Percentiles rank a stretch among this genome's conserved stretches.
Evolutionary conservation across 129 eudicot genomes (phyloP).

Genomic region (Oenanthe sinensis): DNA sequence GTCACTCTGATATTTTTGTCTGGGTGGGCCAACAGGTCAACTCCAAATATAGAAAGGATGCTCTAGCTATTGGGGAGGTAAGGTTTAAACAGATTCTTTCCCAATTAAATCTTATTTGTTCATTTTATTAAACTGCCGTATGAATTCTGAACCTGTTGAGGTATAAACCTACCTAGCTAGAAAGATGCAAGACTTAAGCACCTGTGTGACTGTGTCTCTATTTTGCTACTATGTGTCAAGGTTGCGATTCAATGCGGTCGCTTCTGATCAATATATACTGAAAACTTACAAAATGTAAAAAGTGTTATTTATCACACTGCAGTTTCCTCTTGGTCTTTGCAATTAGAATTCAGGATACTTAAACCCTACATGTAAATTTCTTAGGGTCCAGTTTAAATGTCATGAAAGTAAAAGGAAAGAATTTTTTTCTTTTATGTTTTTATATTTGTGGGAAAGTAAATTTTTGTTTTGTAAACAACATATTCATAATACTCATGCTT

Average conservation of each 20-base stretch:
- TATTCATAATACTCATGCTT: background rate
- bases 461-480: background rate
- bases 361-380: background rate
- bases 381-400: background rate
- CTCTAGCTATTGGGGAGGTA: constrained; percentile 79
- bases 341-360: background rate
- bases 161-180: background rate
- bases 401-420: background rate
- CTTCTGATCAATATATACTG: background rate
- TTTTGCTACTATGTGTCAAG: background rate
- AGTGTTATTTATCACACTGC: background rate
- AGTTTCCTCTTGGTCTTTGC: background rate
- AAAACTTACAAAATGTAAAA: background rate
- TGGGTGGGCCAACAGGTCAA: constrained; percentile 90
- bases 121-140: background rate
- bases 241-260: background rate
- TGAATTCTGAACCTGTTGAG: background rate
- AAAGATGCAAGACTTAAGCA: background rate
- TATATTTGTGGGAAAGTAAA: background rate
- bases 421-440: background rate
- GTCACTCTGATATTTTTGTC: constrained; percentile 76
- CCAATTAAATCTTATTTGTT: background rate
- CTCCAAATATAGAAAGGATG: constrained; percentile 51
- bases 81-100: constrained; percentile 14
- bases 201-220: background rate